Evolutionary conservation across 441 rosid genomes (phyloP).

Genomic region (Francoa sonchifolia): DNA sequence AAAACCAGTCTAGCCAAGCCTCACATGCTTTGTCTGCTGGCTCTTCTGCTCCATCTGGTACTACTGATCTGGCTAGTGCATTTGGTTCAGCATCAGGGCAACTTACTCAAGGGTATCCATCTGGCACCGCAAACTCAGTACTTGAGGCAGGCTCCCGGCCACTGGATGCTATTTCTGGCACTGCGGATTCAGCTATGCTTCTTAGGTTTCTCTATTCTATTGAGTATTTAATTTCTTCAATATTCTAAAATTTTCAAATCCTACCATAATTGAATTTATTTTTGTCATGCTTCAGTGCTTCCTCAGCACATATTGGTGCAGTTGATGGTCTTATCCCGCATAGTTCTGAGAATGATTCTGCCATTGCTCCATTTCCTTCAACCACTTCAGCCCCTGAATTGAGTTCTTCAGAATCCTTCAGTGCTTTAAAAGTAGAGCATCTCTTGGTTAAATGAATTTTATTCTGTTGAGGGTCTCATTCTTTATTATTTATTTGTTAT

Average conservation of each 20-base stretch:
- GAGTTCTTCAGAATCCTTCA: slow-evolving; percentile 39
- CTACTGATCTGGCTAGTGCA: slow-evolving; percentile 32
- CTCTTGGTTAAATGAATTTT: slow-evolving; percentile 4
- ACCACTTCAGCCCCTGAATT: slow-evolving; percentile 40
- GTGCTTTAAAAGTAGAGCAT: slow-evolving; percentile 41
- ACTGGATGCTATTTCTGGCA: slow-evolving; percentile 52
- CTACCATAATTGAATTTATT: neutral
- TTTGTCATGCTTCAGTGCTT: slow-evolving; percentile 31
- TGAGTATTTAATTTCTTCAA: neutral
- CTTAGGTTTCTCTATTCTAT: slow-evolving; percentile 35
- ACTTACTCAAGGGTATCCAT: slow-evolving; percentile 32
- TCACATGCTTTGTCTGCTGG: slow-evolving; percentile 49
- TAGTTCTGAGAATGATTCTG: slow-evolving; percentile 36
- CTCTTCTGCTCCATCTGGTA: slow-evolving; percentile 42
- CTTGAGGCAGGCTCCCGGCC: slow-evolving; percentile 45
- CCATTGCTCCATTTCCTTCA: slow-evolving; percentile 32
- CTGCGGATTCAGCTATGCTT: slow-evolving; percentile 45
- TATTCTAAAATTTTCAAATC: neutral
- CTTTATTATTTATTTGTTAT: slow-evolving; percentile 15
- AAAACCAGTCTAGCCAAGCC: slow-evolving; percentile 70
- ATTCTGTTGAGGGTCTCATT: slow-evolving; percentile 1
- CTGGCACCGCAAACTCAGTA: slow-evolving; percentile 38
- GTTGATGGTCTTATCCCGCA: slow-evolving; percentile 38
- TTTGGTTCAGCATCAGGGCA: slow-evolving; percentile 52
- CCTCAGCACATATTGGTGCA: slow-evolving; percentile 41